phyloP scores from a whole-genome alignment of 768 basidiomycete genomes.

The Coprinopsis cinerea region DNA sequence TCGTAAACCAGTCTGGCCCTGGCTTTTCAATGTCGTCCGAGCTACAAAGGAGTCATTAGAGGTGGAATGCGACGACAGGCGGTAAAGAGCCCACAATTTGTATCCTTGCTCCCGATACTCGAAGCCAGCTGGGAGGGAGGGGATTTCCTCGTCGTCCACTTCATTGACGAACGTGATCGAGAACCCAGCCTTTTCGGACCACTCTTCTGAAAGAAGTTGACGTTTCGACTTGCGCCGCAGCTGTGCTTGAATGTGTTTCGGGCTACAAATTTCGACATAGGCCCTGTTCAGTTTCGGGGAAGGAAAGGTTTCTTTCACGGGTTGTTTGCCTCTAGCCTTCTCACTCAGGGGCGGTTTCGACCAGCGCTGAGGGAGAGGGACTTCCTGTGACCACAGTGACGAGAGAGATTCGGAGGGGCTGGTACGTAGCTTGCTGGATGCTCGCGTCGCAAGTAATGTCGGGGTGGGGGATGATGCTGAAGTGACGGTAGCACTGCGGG shows the following conservation, averaged over 20 bases:
- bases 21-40: slow-evolving; percentile 16
- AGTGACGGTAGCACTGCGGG: too few species aligned
- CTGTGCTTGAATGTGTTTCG: too few species aligned
- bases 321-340: slow-evolving; percentile 9
- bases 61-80: slow-evolving; percentile 7
- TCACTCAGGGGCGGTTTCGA: slow-evolving; percentile 2
- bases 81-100: slow-evolving; percentile 31
- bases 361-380: not conserved
- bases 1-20: slow-evolving; percentile 27
- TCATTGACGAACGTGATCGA: slow-evolving; percentile 31
- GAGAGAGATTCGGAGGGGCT: not conserved
- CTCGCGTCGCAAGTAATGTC: slow-evolving; percentile 10
- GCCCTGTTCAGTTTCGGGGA: too few species aligned
- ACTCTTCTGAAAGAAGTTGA: slow-evolving; percentile 25
- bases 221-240: slow-evolving; percentile 17
- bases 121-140: slow-evolving; percentile 37
- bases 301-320: too few species aligned
- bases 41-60: slow-evolving; percentile 10
- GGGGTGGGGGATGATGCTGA: not conserved
- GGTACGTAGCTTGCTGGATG: slow-evolving; percentile 6
- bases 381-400: not conserved
- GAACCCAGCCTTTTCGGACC: slow-evolving; percentile 27
- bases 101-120: slow-evolving; percentile 51
- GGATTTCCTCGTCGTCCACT: slow-evolving; percentile 39
- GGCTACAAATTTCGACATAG: too few species aligned